Percentiles rank a stretch among this genome's conserved stretches.
These are phyloP conservation scores for Fraxinus albicans DNA, from an alignment of 305 asterid genomes.

Conservation along the genomic window DNA sequence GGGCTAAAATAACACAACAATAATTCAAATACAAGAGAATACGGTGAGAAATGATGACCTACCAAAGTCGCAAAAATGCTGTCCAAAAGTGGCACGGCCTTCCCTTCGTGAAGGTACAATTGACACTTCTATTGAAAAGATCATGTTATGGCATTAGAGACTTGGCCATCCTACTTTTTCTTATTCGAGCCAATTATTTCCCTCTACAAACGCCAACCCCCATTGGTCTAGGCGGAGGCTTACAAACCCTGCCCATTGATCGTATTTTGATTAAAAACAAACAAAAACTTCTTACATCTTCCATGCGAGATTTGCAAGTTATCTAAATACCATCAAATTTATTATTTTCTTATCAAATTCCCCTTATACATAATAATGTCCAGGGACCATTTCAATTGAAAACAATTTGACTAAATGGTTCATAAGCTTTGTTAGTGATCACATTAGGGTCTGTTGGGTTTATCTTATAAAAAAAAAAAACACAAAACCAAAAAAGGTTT, in stretches of 20 bases:
- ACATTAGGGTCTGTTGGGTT: background rate
- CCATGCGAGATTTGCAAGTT: background rate
- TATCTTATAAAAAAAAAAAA: background rate
- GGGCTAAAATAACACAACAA: background rate
- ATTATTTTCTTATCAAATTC: background rate
- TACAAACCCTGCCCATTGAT: background rate
- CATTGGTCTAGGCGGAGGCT: background rate
- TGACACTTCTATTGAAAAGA: background rate
- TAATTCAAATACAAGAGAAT: background rate
- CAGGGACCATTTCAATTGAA: background rate
- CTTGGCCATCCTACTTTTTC: background rate
- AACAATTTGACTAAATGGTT: background rate
- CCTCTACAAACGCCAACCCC: background rate
- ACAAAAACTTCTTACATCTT: background rate
- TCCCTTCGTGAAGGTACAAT: background rate
- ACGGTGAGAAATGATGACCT: background rate
- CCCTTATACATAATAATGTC: background rate
- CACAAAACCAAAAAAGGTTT: background rate
- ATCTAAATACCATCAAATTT: background rate
- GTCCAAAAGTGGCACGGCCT: background rate
- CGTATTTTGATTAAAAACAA: background rate
- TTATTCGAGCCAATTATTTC: background rate
- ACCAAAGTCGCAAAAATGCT: background rate
- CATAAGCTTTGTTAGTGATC: background rate
- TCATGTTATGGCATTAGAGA: background rate